Base-by-base conservation (phyloP, 2,329 filamentous ascomycete genomes). In the Scortechinia acanthostroma region DNA sequence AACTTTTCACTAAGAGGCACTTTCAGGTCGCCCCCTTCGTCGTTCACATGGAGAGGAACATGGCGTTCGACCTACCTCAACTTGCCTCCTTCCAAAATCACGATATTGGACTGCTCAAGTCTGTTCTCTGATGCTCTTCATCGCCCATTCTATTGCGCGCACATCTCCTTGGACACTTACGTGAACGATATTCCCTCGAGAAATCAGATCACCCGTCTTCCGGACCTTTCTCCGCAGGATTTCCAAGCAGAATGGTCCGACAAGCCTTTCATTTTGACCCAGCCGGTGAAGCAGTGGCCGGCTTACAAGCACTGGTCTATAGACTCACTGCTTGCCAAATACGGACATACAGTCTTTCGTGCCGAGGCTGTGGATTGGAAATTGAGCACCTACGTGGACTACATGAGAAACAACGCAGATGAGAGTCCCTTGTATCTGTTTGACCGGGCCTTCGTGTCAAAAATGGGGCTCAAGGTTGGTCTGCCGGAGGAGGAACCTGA, bases 311-410 rank as follows among this genome's bases (percentile, higher is more conserved):
- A 70, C 20, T 87, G 83, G 83, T 73, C 77, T 1, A 68, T 73
- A 2, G 65, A 76, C 3, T 58, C 62, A 10, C 66, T 87, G 0
- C 61, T 82, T 1, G 51, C 65, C n/a, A 63, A 70, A 49, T 80
- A 83, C 55, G 67, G 69, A 2, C 58, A 76, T 44, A 65, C 73
- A 2, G 66, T 68, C 22, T 87, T 87, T 60, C 73, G 80, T 22
- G 83, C 83, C 3, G 83, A 88, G 63, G 78, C 81, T 1, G 82
- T 88, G 3, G 80, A 87, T 58, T 87, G 83, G 83, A 72, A 76
- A 1, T 62, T 86, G 30, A 60, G 65, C 5, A 81, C 71, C 1
- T 88, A 88, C 56, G 65, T 80, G 22, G 65, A 73, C 22, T 88
- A 88, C 61, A 81, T 86, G 76, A 66, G 70, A 43, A 70, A 78